Evolutionary conservation across 805 yeast genomes (phyloP).

Genomic region (Yamadazyma nakazawae): DNA sequence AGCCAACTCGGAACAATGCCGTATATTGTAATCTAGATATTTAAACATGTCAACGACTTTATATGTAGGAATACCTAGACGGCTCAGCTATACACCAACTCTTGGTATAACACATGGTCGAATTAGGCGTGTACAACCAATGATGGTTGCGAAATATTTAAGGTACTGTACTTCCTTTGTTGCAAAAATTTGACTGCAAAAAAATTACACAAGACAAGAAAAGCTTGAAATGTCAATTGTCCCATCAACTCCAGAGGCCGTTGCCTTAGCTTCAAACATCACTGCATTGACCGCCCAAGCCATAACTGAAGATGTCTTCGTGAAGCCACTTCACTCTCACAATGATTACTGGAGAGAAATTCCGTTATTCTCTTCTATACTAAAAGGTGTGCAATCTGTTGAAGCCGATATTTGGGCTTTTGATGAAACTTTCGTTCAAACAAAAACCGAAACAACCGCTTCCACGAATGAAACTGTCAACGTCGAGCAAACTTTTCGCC

Average conservation of each 20-base stretch:
- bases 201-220: not conserved
- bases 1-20: too few species aligned
- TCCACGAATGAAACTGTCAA: constrained; percentile 21
- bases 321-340: constrained; percentile 57
- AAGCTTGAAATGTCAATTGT: constrained; percentile 3
- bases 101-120: not conserved
- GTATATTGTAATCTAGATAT: too few species aligned
- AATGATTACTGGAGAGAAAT: constrained; percentile 64
- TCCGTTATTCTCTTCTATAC: constrained; percentile 58
- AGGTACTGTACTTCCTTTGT: not conserved
- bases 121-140: not conserved
- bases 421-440: constrained; percentile 28
- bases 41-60: too few species aligned
- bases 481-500: not conserved
- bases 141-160: not conserved
- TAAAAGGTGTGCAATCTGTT: constrained; percentile 54
- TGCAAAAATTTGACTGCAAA: not conserved
- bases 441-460: constrained; percentile 19
- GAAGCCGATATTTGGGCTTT: constrained; percentile 67
- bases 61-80: too few species aligned
- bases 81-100: too few species aligned
- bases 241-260: not conserved
- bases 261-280: not conserved
- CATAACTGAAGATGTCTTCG: constrained; percentile 34
- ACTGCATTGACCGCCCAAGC: constrained; percentile 18